These are phyloP conservation scores for Termitomyces sp. DNA, from an alignment of 768 basidiomycete species.

Conservation along the genomic window DNA sequence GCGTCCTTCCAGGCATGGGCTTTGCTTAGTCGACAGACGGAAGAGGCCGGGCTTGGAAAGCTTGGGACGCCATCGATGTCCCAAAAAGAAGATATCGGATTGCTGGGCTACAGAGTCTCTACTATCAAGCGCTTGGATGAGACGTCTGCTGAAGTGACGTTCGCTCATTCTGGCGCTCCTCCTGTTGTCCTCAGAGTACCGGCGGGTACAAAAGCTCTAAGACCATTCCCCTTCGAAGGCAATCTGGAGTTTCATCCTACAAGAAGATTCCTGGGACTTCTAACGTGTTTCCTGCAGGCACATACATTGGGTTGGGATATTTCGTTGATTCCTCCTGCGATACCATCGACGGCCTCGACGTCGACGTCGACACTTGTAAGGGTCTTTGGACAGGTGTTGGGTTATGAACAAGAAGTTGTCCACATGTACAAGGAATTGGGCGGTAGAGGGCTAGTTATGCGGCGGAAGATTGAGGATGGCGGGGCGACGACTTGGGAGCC, in stretches of 20 bases:
- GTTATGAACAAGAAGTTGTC: slow-evolving; percentile 53
- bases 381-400: slow-evolving; percentile 50
- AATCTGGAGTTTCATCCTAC: slow-evolving; percentile 40
- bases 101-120: slow-evolving; percentile 47
- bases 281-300: slow-evolving; percentile 55
- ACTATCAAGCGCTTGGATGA: slow-evolving; percentile 36
- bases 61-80: slow-evolving; percentile 43
- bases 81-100: slow-evolving; percentile 36
- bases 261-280: slow-evolving; percentile 46
- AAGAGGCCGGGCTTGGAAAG: slow-evolving; percentile 48
- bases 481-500: slow-evolving; percentile 59
- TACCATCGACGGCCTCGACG: slow-evolving; percentile 55
- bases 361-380: slow-evolving; percentile 53
- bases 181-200: slow-evolving; percentile 35
- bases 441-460: slow-evolving; percentile 61
- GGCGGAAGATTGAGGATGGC: slow-evolving; percentile 48
- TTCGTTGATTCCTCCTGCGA: slow-evolving; percentile 52
- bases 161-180: slow-evolving; percentile 25
- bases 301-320: slow-evolving; percentile 66
- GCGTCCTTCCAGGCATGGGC: slow-evolving; percentile 62
- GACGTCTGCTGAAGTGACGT: slow-evolving; percentile 36
- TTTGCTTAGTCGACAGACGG: slow-evolving; percentile 47
- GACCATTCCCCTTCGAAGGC: slow-evolving; percentile 38
- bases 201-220: slow-evolving; percentile 41
- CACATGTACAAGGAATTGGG: slow-evolving; percentile 69